Base-by-base conservation (phyloP, 2,329 filamentous ascomycete genomes). In the Epichloe gansuensis region DNA sequence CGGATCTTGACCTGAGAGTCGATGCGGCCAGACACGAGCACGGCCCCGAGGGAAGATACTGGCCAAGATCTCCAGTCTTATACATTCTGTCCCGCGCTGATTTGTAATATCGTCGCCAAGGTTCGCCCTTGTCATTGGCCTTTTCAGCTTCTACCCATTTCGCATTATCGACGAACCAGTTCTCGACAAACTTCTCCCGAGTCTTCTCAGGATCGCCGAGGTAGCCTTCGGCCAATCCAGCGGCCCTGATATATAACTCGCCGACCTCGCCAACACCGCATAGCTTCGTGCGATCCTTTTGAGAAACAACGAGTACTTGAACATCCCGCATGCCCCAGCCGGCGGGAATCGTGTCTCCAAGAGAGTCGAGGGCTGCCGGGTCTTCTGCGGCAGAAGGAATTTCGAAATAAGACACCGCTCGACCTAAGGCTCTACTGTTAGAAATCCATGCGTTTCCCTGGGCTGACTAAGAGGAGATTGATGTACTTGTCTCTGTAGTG, bases 1-100 rank as follows among this genome's bases (percentile, higher is more conserved):
- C 93, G 85, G 58, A 97, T 91, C 75, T 97, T 98, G 72, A 96
- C 88, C 65, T 97, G 91, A 59, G 85, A 80, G 63, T 97, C 91
- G 25, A 82, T 83, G 54, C 93, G 78, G 23, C 91, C 91, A 9
- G 86, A 84, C 63, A 83, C 87, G 62, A 86, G 85, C 11, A 89
- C 85, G 58, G 85, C 83, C 38, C 88, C 7, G 70, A 68, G 45
- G 81, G 76, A 50, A 81, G 80, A 63, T 87, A 91, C 53, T 82
- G 75, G 3, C 91, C 91, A 3, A 98, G 72, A 65, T 97, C 91
- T 28, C 91, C 93, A 41, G 85, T 93, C 21, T 87, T 74, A 69
- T 98, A 97, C 50, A 97, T 69, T 37, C 91, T 78, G 70, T 97
- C 93, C 56, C 88, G 77, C 0, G 89, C 87, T 0, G 90, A 91